A percentile compares a stretch with the other conserved stretches of the same genome.
phyloP scores from a whole-genome alignment of 768 basidiomycete genomes.

The Hypholoma fasciculare region DNA sequence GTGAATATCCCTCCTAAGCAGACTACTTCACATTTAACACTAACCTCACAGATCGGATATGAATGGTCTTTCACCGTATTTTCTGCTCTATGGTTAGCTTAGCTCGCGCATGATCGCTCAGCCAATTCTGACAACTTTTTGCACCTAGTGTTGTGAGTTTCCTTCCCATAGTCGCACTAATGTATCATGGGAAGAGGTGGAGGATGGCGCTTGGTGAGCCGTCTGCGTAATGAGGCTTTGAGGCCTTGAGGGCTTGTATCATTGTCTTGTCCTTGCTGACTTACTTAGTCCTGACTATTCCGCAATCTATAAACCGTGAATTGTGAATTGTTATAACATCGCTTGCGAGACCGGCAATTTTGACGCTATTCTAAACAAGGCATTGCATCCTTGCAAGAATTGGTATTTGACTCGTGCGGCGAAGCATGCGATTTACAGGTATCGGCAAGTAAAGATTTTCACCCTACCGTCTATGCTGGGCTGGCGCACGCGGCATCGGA shows the following conservation, averaged over 20 bases:
- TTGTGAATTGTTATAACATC: too few species aligned
- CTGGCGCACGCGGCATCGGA: too few species aligned
- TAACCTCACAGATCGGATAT: conserved; percentile 29
- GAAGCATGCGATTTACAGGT: too few species aligned
- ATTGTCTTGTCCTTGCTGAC: too few species aligned
- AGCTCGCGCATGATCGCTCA: not conserved
- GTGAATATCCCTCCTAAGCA: conserved; percentile 13
- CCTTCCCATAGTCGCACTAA: conserved; percentile 33
- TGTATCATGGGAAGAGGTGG: conserved; percentile 35
- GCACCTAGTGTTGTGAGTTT: conserved; percentile 28
- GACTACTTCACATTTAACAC: not conserved
- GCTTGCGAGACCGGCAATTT: too few species aligned
- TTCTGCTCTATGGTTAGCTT: conserved; percentile 30
- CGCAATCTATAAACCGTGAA: too few species aligned
- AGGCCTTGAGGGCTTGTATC: not conserved
- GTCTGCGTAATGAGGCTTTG: not conserved
- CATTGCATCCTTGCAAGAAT: too few species aligned
- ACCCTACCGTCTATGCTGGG: too few species aligned
- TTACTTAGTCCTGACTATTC: too few species aligned
- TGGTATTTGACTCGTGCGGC: too few species aligned
- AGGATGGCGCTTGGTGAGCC: conserved; percentile 14
- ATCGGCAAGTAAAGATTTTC: too few species aligned
- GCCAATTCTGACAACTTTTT: not conserved
- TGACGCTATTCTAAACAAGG: too few species aligned
- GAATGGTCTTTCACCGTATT: conserved; percentile 39